phyloP scores from a whole-genome alignment of 768 basidiomycete species.

The Paxillus ammoniavirescens region DNA sequence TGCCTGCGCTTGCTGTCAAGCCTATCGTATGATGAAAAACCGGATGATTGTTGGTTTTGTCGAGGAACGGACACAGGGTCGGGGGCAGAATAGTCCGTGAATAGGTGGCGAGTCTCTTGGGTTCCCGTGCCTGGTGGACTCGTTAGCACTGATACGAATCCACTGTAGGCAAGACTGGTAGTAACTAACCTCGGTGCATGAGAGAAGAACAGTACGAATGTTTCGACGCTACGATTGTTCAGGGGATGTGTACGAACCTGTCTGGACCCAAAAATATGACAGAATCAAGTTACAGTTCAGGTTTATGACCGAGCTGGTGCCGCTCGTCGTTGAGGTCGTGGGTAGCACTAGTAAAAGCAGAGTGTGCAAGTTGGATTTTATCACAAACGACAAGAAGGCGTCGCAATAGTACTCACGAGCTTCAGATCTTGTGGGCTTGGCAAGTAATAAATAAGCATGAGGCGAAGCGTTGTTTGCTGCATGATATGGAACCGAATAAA shows the following conservation, averaged over 20 bases:
- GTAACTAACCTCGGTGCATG: conserved; percentile 6
- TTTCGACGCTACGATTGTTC: background rate
- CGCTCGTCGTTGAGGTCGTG: background rate
- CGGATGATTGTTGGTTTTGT: conserved; percentile 1
- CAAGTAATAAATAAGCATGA: background rate
- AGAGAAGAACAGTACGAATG: background rate
- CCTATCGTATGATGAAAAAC: conserved; percentile 7
- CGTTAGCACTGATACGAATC: background rate
- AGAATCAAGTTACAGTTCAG: background rate
- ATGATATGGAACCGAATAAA: background rate
- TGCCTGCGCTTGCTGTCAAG: conserved; percentile 30
- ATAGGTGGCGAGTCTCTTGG: background rate
- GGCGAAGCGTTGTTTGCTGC: background rate
- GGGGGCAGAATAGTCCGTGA: background rate
- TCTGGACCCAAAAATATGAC: too few relatives aligned
- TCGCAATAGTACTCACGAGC: background rate
- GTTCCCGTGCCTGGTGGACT: conserved; percentile 1
- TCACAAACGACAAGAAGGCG: too few relatives aligned
- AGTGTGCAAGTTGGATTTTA: too few relatives aligned
- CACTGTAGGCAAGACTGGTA: background rate
- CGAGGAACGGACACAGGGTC: background rate
- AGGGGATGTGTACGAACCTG: background rate
- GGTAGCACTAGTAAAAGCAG: background rate
- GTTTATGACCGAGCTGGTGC: background rate
- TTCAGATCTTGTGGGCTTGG: background rate